phyloP scores from a whole-genome alignment of 352 stramenopile genomes.

The Phytophthora rubi region DNA sequence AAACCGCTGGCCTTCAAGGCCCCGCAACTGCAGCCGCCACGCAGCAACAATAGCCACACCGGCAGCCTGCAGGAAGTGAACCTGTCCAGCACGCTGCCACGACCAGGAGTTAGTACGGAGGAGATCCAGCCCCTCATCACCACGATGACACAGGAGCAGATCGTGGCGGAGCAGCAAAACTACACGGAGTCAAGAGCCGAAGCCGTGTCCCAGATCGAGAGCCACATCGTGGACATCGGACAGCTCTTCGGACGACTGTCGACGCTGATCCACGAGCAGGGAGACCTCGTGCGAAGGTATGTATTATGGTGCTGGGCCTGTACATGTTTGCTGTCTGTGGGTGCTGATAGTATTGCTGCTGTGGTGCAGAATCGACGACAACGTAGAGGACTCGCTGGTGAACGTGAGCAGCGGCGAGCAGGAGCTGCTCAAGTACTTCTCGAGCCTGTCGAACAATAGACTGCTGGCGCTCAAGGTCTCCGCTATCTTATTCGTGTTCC shows the following conservation, averaged over 20 bases:
- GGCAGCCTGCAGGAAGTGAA: conserved; percentile 47
- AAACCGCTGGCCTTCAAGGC: conserved; percentile 79
- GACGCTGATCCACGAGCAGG: conserved; percentile 83
- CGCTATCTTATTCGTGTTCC: conserved; percentile 88
- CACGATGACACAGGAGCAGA: conserved; percentile 75
- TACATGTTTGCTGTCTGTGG: not conserved
- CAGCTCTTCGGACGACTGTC: conserved; percentile 84
- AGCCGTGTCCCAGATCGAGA: conserved; percentile 86
- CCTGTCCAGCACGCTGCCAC: conserved; percentile 58
- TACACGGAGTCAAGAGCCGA: conserved; percentile 79
- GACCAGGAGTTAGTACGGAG: conserved; percentile 46
- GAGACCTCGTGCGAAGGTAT: conserved; percentile 81
- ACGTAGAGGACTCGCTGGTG: conserved; percentile 79
- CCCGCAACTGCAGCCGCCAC: conserved; percentile 24
- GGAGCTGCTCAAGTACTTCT: conserved; percentile 87
- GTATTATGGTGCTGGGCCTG: not conserved
- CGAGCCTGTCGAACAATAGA: conserved; percentile 88
- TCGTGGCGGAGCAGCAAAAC: conserved; percentile 79
- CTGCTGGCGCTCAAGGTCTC: conserved; percentile 86
- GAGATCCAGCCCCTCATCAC: conserved; percentile 80
- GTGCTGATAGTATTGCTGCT: conserved; percentile 1
- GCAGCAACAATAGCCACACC: conserved; percentile 41
- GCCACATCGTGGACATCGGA: conserved; percentile 87
- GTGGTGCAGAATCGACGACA: conserved; percentile 78
- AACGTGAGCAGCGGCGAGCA: conserved; percentile 82